Evolutionary conservation across 2,329 filamentous ascomycete species (phyloP), one percentile per base, ranked within the genome.

Genomic region (Cladosporium sp.): DNA sequence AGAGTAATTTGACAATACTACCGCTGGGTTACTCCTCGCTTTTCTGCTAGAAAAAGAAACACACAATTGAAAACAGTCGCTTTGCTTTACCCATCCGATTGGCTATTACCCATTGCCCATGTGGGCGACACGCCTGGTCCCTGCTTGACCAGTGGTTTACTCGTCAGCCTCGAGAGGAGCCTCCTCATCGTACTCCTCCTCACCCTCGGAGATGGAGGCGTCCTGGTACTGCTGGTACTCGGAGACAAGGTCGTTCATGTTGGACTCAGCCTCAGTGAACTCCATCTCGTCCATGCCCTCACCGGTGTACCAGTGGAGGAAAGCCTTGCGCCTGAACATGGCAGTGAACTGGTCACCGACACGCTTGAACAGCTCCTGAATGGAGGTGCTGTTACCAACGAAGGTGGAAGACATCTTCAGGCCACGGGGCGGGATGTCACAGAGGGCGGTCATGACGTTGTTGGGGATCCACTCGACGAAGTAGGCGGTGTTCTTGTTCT

Each of bases 251-350:
- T 98, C 93, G 82, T 98, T 97, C 93, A 98, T 97, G 83, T 98
- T 98, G 78, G 89, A 95, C 86, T 98, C 93, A 67, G 93, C 93
- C 84, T 98, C 93, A 72, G 93, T 98, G 82, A 98, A 98, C 81
- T 98, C 93, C 93, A 98, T 97, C 86, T 98, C 93, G 78, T 98
- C 93, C 93, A 98, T 98, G 80, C 93, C 93, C 84, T 98, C 93
- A 72, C 91, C 91, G 84, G 93, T 98, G 81, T 98, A 98, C 93
- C 93, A 98, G 82, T 97, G 93, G 84, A 98, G 89, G 90, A 98
- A 98, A 85, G 93, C 93, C 88, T 97, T 98, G 79, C 93, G 90
- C 80, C 93, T 85, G 87, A 98, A 98, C 93, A 98, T 98, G 73
- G 91, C 93, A 78, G 87, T 91, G 85, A 98, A 98, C 80, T 98